phyloP scores from a whole-genome alignment of 805 yeast species.

The Kodamaea hsintzibuensis region DNA sequence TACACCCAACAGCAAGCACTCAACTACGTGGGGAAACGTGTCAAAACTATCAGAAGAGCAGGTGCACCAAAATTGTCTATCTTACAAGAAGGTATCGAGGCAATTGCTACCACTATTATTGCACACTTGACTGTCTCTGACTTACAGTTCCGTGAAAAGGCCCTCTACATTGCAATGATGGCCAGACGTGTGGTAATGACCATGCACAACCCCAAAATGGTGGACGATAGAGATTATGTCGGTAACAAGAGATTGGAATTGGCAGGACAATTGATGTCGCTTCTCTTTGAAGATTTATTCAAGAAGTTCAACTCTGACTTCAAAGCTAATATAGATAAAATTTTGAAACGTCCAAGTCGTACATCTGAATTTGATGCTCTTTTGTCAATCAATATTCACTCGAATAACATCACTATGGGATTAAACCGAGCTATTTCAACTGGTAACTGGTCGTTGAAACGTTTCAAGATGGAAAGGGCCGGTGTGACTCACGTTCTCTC shows the following conservation, averaged over 20 bases:
- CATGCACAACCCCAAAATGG: constrained; percentile 89
- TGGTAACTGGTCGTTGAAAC: constrained; percentile 97
- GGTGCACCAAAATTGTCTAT: constrained; percentile 77
- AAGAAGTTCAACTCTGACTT: constrained; percentile 94
- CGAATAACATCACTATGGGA: constrained; percentile 91
- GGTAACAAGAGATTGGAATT: constrained; percentile 96
- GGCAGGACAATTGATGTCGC: constrained; percentile 96
- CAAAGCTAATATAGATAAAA: constrained; percentile 91
- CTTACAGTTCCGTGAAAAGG: constrained; percentile 89
- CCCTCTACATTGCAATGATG: constrained; percentile 93
- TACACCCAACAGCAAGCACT: constrained; percentile 93
- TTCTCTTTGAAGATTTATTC: constrained; percentile 93
- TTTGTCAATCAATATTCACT: constrained; percentile 83
- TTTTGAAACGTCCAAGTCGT: constrained; percentile 88
- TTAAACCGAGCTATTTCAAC: constrained; percentile 95
- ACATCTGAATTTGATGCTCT: constrained; percentile 95
- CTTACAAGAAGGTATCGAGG: constrained; percentile 94
- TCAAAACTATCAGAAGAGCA: constrained; percentile 86
- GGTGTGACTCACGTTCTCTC: constrained; percentile 97
- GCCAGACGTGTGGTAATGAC: constrained; percentile 95
- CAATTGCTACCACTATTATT: constrained; percentile 91
- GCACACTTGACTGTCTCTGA: constrained; percentile 89
- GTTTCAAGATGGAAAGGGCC: constrained; percentile 99
- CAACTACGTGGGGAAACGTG: constrained; percentile 86
- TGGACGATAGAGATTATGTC: constrained; percentile 98